Percentiles rank a stretch among this genome's conserved stretches.
Conservation (phyloP, 257 asterid species). For the Solanum piurae region DNA sequence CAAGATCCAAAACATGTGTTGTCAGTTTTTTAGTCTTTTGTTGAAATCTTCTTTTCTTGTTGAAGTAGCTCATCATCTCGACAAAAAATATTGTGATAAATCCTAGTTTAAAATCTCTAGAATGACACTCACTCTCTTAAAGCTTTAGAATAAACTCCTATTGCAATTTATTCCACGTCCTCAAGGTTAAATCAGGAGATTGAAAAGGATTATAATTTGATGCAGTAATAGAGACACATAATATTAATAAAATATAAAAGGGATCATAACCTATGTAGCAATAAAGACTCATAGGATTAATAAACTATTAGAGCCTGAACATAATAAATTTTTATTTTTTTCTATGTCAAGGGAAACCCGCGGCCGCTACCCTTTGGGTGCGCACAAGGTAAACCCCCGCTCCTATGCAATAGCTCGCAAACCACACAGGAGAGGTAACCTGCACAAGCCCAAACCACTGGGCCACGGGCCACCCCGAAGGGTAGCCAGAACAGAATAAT, state of each 20-base stretch:
- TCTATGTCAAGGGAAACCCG: too few relatives aligned
- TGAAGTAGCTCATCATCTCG: not conserved
- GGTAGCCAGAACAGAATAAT: not conserved
- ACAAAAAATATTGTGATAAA: not conserved
- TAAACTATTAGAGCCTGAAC: not conserved
- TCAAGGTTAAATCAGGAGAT: not conserved
- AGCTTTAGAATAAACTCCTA: not conserved
- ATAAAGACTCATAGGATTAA: not conserved
- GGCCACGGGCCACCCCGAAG: too few relatives aligned
- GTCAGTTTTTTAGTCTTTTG: not conserved
- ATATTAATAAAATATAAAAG: not conserved
- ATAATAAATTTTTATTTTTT: not conserved
- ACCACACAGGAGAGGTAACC: too few relatives aligned
- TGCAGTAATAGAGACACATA: not conserved
- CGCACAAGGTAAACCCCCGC: too few relatives aligned
- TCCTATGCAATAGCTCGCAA: too few relatives aligned
- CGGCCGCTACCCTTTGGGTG: too few relatives aligned
- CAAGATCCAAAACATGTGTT: not conserved
- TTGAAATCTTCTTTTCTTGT: not conserved
- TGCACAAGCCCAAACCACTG: too few relatives aligned
- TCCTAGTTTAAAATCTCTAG: not conserved
- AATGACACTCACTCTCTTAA: not conserved
- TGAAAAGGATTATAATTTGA: not conserved
- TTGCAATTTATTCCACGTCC: not conserved
- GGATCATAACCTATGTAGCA: not conserved